Evolutionary conservation across 1,284 basidiomycete genomes (phyloP), one percentile per base, ranked within the genome.

Genomic region (Marasmius oreades): DNA sequence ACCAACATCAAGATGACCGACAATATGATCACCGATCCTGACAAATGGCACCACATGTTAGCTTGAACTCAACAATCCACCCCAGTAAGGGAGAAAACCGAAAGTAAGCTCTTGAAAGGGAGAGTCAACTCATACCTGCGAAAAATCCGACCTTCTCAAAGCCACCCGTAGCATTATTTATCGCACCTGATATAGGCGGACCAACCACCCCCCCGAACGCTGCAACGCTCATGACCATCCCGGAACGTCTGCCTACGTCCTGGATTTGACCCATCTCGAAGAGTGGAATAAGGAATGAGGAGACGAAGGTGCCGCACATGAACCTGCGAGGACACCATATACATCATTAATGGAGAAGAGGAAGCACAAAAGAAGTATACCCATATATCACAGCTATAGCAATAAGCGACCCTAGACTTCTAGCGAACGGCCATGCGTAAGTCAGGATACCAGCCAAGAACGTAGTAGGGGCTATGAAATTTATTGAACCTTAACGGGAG

Each of bases 171-270:
- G 67, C 62, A 18, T 61, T 60, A 47, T 69, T 67, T 58, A 80
- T 78, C 1, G 76, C 76, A n/a, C 78, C 78, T 4, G 75, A 77
- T 51, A 80, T 77, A 1, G 78, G 77, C 18, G 75, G 73, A 7
- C 79, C 77, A 11, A 65, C 69, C n/a, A 78, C 60, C 2, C 73
- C 47, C 45, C 61, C 59, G n/a, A 72, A 28, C n/a, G 71, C 67
- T 20, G 74, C 50, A 23, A 81, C 61, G 6, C 73, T 79, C 60
- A 80, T 68, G 51, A 73, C 72, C 68, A 83, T 73, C 1, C 81
- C 80, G 1, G 72, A 67, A 14, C 80, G 74, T 28, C 76, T 68
- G 16, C 81, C 81, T 4, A 80, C 71, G 55, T 82, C 77, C 2
- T 65, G 66, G 1, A 70, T 64, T 0, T 70, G 69, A 3, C 82